A percentile compares a stretch with the other conserved stretches of the same genome.
phyloP scores from a whole-genome alignment of 2,329 filamentous ascomycete species.

The Purpureocillium takamizusanense region DNA sequence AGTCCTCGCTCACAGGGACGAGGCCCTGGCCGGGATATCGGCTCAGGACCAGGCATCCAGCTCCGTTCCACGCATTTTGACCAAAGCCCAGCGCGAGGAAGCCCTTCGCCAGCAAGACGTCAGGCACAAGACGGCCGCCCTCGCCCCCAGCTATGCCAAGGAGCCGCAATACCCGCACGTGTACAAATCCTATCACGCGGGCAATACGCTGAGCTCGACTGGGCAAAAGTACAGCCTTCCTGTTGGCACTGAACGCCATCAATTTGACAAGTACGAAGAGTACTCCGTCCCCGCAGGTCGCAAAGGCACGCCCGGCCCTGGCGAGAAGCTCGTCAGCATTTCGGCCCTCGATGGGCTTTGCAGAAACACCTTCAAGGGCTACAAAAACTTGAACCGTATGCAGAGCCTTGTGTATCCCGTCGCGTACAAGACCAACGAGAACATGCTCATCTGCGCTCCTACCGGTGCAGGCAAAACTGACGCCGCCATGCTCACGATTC shows the following conservation, averaged over 20 bases:
- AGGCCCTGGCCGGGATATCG: conserved; percentile 46
- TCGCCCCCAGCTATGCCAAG: conserved; percentile 63
- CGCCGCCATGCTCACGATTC: conserved; percentile 90
- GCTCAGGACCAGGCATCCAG: conserved; percentile 22
- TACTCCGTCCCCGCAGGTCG: conserved; percentile 76
- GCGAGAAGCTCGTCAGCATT: conserved; percentile 71
- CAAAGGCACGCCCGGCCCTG: conserved; percentile 63
- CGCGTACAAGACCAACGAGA: conserved; percentile 91
- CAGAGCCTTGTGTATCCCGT: conserved; percentile 94
- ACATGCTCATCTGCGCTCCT: conserved; percentile 96
- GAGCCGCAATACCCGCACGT: conserved; percentile 86
- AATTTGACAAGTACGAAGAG: conserved; percentile 78
- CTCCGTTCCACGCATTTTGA: conserved; percentile 51
- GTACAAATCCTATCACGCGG: conserved; percentile 73
- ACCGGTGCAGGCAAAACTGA: conserved; percentile 99
- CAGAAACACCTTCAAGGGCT: conserved; percentile 84
- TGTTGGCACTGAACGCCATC: conserved; percentile 59
- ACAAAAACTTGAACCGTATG: conserved; percentile 93
- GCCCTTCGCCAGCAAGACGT: conserved; percentile 66
- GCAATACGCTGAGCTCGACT: conserved; percentile 72
- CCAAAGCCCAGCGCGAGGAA: conserved; percentile 68
- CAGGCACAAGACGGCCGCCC: conserved; percentile 68
- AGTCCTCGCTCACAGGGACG: conserved; percentile 66
- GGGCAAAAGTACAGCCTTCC: conserved; percentile 82
- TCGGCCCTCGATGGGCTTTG: conserved; percentile 82